phyloP scores from a whole-genome alignment of 1,284 basidiomycete species.

The Trichosporon coremiiforme region DNA sequence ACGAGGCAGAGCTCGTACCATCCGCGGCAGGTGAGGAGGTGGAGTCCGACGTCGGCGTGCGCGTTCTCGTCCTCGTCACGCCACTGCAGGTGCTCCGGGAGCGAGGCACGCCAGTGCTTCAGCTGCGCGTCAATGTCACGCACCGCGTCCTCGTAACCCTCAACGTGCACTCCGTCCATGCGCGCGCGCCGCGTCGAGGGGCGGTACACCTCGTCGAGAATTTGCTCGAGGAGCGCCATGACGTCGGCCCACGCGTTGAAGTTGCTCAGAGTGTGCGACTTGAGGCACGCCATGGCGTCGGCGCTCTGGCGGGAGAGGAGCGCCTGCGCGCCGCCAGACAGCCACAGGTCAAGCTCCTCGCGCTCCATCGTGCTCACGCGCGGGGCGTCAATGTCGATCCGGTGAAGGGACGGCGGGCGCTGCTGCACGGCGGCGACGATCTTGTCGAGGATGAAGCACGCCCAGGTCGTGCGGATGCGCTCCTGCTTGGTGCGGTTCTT shows the following conservation, averaged over 20 bases:
- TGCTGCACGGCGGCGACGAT: slow-evolving; percentile 26
- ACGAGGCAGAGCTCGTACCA: slow-evolving; percentile 32
- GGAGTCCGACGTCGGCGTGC: slow-evolving; percentile 26
- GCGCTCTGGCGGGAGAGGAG: slow-evolving; percentile 21
- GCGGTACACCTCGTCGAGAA: slow-evolving; percentile 31
- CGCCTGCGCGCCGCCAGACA: slow-evolving; percentile 24
- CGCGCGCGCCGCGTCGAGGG: slow-evolving; percentile 30
- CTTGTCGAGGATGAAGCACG: slow-evolving; percentile 31
- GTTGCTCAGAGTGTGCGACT: slow-evolving; percentile 26
- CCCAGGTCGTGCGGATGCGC: slow-evolving; percentile 29
- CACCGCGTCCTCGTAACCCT: slow-evolving; percentile 32
- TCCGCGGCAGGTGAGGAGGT: slow-evolving; percentile 28
- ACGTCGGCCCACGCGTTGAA: slow-evolving; percentile 33
- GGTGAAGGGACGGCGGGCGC: slow-evolving; percentile 23
- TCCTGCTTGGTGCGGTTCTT: slow-evolving; percentile 22
- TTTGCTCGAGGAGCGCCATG: slow-evolving; percentile 30
- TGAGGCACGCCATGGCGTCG: slow-evolving; percentile 29
- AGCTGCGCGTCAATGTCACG: slow-evolving; percentile 29
- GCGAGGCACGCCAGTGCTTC: slow-evolving; percentile 26
- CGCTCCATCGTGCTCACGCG: slow-evolving; percentile 30
- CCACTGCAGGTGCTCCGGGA: slow-evolving; percentile 32
- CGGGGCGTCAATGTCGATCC: slow-evolving; percentile 28
- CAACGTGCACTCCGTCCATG: slow-evolving; percentile 30
- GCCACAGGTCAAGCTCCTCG: slow-evolving; percentile 34
- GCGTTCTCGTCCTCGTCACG: slow-evolving; percentile 26